A percentile compares a stretch with the other conserved stretches of the same genome.
phyloP scores from a whole-genome alignment of 2,329 filamentous ascomycete species.

The Fusarium chuoi region DNA sequence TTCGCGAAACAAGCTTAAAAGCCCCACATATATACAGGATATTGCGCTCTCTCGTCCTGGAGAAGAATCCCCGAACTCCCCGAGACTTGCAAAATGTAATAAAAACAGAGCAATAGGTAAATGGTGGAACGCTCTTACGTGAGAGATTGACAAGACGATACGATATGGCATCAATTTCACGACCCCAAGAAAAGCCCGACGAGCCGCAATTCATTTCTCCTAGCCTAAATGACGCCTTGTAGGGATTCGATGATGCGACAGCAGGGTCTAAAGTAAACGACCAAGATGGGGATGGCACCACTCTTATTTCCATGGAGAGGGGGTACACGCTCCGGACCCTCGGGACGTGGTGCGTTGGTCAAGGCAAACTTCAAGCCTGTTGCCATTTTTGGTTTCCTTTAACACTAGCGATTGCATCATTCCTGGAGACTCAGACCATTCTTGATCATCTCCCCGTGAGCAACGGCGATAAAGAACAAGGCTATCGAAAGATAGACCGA shows the following conservation, averaged over 20 bases:
- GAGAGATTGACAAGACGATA: not conserved
- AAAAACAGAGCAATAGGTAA: not conserved
- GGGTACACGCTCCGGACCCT: slow-evolving; percentile 8
- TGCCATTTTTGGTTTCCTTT: not conserved
- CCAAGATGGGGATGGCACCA: slow-evolving; percentile 12
- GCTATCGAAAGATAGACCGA: not conserved
- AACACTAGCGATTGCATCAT: slow-evolving; percentile 13
- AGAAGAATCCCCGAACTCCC: slow-evolving; percentile 30
- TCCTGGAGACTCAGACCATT: not conserved
- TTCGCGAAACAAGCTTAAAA: slow-evolving; percentile 39
- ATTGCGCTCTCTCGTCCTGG: not conserved
- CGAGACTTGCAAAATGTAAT: not conserved
- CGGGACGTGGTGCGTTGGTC: slow-evolving; percentile 1
- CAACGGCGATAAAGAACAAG: not conserved
- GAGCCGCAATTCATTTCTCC: slow-evolving; percentile 21
- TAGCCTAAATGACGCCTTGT: slow-evolving; percentile 36
- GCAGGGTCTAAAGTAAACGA: not conserved
- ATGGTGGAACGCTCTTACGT: not conserved
- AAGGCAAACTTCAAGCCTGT: not conserved
- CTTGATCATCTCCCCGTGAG: slow-evolving; percentile 16
- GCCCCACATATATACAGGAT: slow-evolving; percentile 1
- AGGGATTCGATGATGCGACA: slow-evolving; percentile 33
- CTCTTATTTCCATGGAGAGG: slow-evolving; percentile 3
- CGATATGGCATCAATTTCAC: not conserved
- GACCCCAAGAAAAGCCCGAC: slow-evolving; percentile 1